Conservation (phyloP, 2,329 filamentous ascomycete genomes). For the Triangularia setosa region DNA sequence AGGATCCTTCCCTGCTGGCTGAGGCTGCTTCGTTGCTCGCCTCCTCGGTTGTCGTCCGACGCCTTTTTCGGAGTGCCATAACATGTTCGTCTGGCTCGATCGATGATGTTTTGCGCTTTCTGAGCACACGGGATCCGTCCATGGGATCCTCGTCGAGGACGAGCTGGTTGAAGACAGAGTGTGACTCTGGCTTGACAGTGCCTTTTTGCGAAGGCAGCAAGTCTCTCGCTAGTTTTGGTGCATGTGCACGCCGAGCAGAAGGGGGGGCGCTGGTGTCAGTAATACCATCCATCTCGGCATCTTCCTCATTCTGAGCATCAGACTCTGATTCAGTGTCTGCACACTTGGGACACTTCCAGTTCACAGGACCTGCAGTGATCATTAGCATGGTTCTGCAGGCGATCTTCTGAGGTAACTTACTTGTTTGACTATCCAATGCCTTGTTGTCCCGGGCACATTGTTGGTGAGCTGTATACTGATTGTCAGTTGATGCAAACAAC, state of each 20-base stretch:
- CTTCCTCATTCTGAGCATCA: constrained; percentile 28
- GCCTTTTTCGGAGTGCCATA: constrained; percentile 50
- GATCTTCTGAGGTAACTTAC: constrained; percentile 38
- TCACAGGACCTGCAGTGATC: constrained; percentile 35
- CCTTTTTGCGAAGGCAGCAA: constrained; percentile 66
- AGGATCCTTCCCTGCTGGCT: constrained; percentile 31
- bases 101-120: constrained; percentile 81
- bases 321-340: constrained; percentile 21
- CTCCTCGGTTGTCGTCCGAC: constrained; percentile 46
- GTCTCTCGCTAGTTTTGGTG: constrained; percentile 66
- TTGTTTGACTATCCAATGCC: constrained; percentile 57
- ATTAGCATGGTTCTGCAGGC: constrained; percentile 23
- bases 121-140: constrained; percentile 71
- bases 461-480: constrained; percentile 67
- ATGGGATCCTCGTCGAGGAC: constrained; percentile 68
- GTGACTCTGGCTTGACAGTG: constrained; percentile 62
- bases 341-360: constrained; percentile 53
- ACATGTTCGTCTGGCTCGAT: constrained; percentile 56
- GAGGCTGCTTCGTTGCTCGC: constrained; percentile 32
- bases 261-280: constrained; percentile 31
- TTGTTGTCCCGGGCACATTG: constrained; percentile 78
- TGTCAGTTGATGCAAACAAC: constrained; percentile 25
- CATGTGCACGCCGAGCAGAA: constrained; percentile 51
- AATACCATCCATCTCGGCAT: constrained; percentile 24
- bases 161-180: constrained; percentile 72